These are phyloP conservation scores for Pyrenophora seminiperda DNA, from an alignment of 2,329 filamentous ascomycete genomes.

Conservation along the genomic window DNA sequence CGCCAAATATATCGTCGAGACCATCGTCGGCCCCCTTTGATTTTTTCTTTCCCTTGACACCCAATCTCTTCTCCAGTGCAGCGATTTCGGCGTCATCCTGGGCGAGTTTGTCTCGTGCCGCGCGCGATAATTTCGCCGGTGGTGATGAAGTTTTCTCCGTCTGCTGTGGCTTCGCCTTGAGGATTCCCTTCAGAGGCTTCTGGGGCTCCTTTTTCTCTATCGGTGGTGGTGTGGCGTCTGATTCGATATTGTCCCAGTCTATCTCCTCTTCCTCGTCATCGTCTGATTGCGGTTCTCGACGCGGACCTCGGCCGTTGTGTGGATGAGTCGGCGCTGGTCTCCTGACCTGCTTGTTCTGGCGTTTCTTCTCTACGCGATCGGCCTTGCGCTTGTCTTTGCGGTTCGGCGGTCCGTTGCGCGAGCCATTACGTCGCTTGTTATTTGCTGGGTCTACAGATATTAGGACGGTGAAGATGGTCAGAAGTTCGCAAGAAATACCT, in stretches of 20 bases:
- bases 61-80: slow-evolving; percentile 83
- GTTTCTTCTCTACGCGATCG: slow-evolving; percentile 66
- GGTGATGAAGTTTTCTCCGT: slow-evolving; percentile 22
- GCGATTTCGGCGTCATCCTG: slow-evolving; percentile 90
- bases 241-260: slow-evolving; percentile 42
- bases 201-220: slow-evolving; percentile 24
- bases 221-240: slow-evolving; percentile 33
- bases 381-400: slow-evolving; percentile 72
- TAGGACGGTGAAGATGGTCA: slow-evolving; percentile 7
- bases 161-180: slow-evolving; percentile 27
- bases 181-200: slow-evolving; percentile 39
- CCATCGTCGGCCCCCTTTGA: slow-evolving; percentile 80
- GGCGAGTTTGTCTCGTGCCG: slow-evolving; percentile 65
- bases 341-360: slow-evolving; percentile 39
- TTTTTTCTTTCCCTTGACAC: slow-evolving; percentile 74
- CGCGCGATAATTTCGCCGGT: slow-evolving; percentile 40
- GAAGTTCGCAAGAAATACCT: slow-evolving; percentile 18
- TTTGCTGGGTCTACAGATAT: slow-evolving; percentile 36
- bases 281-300: slow-evolving; percentile 18
- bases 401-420: slow-evolving; percentile 37
- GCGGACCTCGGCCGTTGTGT: slow-evolving; percentile 25
- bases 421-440: slow-evolving; percentile 28
- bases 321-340: slow-evolving; percentile 18
- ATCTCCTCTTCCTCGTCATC: slow-evolving; percentile 35
- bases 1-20: slow-evolving; percentile 76